A percentile compares a stretch with the other conserved stretches of the same genome.
Evolutionary conservation across 805 yeast genomes (phyloP).

Genomic region (Metschnikowia orientalis): DNA sequence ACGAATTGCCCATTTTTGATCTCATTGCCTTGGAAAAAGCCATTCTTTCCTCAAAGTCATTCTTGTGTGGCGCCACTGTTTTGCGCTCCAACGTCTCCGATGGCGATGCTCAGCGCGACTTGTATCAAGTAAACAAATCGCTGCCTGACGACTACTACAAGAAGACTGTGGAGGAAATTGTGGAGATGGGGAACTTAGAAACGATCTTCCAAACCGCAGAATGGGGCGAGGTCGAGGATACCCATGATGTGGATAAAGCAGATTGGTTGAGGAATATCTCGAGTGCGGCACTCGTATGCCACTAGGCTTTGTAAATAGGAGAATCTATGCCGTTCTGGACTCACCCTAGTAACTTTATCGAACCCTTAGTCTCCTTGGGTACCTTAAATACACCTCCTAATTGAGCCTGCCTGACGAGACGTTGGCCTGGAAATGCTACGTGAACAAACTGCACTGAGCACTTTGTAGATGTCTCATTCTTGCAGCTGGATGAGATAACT

Average conservation of each 20-base stretch:
- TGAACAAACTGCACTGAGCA: no score
- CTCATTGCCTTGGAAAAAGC: slow-evolving; percentile 87
- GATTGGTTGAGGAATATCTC: slow-evolving; percentile 81
- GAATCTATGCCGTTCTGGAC: no score
- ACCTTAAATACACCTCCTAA: no score
- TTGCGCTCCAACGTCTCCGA: slow-evolving; percentile 44
- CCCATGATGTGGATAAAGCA: slow-evolving; percentile 95
- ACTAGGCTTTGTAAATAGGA: no score
- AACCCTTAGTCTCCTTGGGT: no score
- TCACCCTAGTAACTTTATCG: no score
- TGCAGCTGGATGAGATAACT: no score
- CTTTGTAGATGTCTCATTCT: no score
- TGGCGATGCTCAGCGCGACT: slow-evolving; percentile 13
- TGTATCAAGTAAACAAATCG: slow-evolving; percentile 36
- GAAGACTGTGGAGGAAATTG: slow-evolving; percentile 61
- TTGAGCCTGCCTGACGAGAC: no score
- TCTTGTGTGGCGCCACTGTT: slow-evolving; percentile 72
- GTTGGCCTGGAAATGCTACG: no score
- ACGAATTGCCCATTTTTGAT: slow-evolving; percentile 64
- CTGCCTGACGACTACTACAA: slow-evolving; percentile 30
- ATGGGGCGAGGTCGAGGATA: slow-evolving; percentile 99
- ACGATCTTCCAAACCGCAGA: slow-evolving; percentile 76
- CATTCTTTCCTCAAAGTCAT: slow-evolving; percentile 80
- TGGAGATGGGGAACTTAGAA: slow-evolving; percentile 76
- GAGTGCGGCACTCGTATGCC: slow-evolving; percentile 56